Evolutionary conservation across 768 basidiomycete species (phyloP).

Genomic region (Suillus discolor): DNA sequence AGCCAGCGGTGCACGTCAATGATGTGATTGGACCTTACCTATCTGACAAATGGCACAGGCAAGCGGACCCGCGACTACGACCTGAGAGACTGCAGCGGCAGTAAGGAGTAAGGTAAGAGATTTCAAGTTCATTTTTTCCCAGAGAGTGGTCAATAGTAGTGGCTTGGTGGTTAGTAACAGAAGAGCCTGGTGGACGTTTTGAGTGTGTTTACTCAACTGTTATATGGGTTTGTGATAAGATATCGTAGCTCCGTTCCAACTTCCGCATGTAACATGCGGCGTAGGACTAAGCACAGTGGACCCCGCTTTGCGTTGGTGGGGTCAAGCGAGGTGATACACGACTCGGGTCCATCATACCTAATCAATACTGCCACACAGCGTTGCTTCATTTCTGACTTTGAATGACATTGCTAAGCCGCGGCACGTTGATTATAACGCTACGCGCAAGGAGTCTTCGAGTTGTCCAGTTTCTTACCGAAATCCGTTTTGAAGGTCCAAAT

Average conservation of each 20-base stretch:
- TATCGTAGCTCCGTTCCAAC: neutral
- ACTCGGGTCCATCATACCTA: no score
- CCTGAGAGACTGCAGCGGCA: conserved; percentile 12
- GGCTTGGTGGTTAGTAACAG: neutral
- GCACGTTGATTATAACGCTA: neutral
- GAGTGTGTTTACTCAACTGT: neutral
- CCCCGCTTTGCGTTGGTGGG: neutral
- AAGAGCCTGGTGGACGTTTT: neutral
- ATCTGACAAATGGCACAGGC: conserved; percentile 28
- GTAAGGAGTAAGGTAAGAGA: conserved; percentile 18
- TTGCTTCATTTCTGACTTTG: neutral
- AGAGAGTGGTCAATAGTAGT: neutral
- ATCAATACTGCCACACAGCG: neutral
- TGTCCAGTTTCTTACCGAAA: no score
- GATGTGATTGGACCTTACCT: conserved; percentile 13
- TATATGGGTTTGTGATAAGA: neutral
- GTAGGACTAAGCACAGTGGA: no score
- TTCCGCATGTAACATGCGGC: no score
- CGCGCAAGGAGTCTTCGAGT: no score
- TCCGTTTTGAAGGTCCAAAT: no score
- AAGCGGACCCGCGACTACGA: conserved; percentile 19
- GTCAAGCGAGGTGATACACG: neutral
- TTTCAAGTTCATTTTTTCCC: conserved; percentile 27
- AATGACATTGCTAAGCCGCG: neutral
- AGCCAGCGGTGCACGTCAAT: neutral